Evolutionary conservation across 2,329 filamentous ascomycete genomes (phyloP).

Genomic region (Sporothrix protearum): DNA sequence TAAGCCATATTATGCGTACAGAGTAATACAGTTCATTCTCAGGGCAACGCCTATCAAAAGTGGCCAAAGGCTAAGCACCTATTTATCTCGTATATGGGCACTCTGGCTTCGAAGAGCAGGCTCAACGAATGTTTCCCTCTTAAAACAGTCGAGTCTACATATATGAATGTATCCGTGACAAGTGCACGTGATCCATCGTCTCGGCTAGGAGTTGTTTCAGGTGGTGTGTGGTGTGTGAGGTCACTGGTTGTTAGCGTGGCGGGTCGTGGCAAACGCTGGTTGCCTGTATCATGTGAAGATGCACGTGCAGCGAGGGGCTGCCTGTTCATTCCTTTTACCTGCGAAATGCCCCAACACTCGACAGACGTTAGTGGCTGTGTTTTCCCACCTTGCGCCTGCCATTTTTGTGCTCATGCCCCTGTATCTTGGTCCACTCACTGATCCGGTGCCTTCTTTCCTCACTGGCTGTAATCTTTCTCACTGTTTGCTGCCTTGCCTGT

Average conservation of each 20-base stretch:
- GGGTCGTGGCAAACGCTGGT: background rate
- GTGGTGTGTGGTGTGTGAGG: slow-evolving; percentile 12
- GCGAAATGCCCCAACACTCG: background rate
- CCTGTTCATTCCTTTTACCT: background rate
- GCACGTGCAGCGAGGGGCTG: slow-evolving; percentile 23
- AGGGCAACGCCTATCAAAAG: background rate
- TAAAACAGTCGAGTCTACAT: background rate
- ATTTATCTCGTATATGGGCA: background rate
- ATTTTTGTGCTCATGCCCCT: background rate
- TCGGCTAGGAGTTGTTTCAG: slow-evolving; percentile 8
- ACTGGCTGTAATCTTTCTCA: background rate
- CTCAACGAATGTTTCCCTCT: slow-evolving; percentile 1
- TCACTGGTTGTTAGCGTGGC: slow-evolving; percentile 3
- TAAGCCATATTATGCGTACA: background rate
- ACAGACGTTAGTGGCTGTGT: slow-evolving; percentile 7
- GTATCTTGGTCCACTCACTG: background rate
- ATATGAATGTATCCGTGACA: background rate
- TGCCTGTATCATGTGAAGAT: slow-evolving; percentile 22
- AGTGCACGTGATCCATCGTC: slow-evolving; percentile 1
- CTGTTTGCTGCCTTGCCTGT: background rate
- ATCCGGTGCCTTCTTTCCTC: background rate
- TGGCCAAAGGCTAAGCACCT: background rate
- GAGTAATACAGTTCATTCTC: background rate
- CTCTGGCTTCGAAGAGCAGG: background rate
- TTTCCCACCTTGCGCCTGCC: background rate